Conservation (phyloP, 2,329 filamentous ascomycete species). For the Botrytis aclada region DNA sequence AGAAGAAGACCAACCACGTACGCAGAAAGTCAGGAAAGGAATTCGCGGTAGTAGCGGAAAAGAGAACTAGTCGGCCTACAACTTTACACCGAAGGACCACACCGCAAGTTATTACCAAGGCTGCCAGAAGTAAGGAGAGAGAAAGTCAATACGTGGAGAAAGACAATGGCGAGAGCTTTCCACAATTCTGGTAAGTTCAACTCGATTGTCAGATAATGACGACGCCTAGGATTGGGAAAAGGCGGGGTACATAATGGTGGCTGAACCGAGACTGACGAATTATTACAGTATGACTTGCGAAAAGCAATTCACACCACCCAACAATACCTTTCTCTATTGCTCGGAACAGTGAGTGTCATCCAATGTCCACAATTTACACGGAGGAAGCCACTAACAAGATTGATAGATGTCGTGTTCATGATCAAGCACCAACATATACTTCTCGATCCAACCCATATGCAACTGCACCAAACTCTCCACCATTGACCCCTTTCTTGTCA, state of each 20-base stretch:
- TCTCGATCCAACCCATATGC: slow-evolving; percentile 27
- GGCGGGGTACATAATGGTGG: slow-evolving; percentile 30
- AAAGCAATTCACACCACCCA: slow-evolving; percentile 60
- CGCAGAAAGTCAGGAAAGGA: slow-evolving; percentile 34
- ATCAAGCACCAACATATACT: slow-evolving; percentile 28
- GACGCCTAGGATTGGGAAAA: slow-evolving; percentile 35
- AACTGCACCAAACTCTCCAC: slow-evolving; percentile 35
- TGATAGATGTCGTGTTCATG: slow-evolving; percentile 33
- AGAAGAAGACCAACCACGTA: slow-evolving; percentile 21
- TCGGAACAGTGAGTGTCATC: slow-evolving; percentile 55
- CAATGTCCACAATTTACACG: too few species aligned
- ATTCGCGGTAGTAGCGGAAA: slow-evolving; percentile 25
- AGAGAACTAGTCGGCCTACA: slow-evolving; percentile 28
- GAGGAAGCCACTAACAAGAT: slow-evolving; percentile 5
- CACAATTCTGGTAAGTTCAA: slow-evolving; percentile 56
- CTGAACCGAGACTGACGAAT: slow-evolving; percentile 28
- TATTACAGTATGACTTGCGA: slow-evolving; percentile 60
- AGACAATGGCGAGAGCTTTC: slow-evolving; percentile 60
- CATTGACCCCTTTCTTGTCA: slow-evolving; percentile 37
- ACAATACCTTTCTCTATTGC: slow-evolving; percentile 59
- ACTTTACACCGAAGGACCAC: slow-evolving; percentile 25
- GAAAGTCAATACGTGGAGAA: slow-evolving; percentile 28
- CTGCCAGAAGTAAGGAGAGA: slow-evolving; percentile 19
- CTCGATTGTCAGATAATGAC: slow-evolving; percentile 2
- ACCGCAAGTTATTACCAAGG: slow-evolving; percentile 28